Conservation (phyloP, 345 rosid species). For the Diplotaxis tenuifolia region DNA sequence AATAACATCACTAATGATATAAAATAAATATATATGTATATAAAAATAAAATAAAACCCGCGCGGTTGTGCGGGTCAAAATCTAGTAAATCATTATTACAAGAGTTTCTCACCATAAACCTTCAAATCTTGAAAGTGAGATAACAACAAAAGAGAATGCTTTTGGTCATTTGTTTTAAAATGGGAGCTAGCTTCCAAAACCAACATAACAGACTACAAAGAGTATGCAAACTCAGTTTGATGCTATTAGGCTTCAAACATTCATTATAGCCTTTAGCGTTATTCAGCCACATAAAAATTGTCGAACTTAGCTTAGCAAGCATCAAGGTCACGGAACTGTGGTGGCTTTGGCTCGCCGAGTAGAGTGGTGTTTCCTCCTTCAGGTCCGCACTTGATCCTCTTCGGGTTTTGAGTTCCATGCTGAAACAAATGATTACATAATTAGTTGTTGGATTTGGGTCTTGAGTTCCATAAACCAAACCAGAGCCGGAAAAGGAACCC, state of each 20-base stretch:
- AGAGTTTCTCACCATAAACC: conserved; percentile 7
- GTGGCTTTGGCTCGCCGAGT: conserved; percentile 78
- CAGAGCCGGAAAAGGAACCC: neutral
- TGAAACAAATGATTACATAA: conserved; percentile 29
- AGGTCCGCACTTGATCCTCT: conserved; percentile 82
- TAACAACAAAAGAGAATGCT: neutral
- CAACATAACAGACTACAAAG: conserved; percentile 22
- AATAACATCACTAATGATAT: no score
- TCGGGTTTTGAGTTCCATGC: conserved; percentile 93
- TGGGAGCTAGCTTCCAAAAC: conserved; percentile 21
- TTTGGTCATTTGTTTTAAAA: conserved; percentile 19
- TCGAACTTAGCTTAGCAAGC: conserved; percentile 58
- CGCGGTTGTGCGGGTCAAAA: no score
- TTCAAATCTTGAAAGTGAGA: conserved; percentile 12
- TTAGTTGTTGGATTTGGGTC: neutral
- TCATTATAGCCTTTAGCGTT: conserved; percentile 39
- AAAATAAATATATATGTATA: no score
- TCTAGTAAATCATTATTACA: conserved; percentile 25
- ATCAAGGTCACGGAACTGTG: conserved; percentile 88
- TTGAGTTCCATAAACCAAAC: neutral
- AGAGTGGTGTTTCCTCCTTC: conserved; percentile 93
- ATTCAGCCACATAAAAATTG: conserved; percentile 34
- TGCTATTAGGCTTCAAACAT: conserved; percentile 23
- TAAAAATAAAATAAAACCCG: no score
- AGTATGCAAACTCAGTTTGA: conserved; percentile 33